These are phyloP conservation scores for Quercus variabilis DNA, from an alignment of 306 rosid species.

Conservation along the genomic window DNA sequence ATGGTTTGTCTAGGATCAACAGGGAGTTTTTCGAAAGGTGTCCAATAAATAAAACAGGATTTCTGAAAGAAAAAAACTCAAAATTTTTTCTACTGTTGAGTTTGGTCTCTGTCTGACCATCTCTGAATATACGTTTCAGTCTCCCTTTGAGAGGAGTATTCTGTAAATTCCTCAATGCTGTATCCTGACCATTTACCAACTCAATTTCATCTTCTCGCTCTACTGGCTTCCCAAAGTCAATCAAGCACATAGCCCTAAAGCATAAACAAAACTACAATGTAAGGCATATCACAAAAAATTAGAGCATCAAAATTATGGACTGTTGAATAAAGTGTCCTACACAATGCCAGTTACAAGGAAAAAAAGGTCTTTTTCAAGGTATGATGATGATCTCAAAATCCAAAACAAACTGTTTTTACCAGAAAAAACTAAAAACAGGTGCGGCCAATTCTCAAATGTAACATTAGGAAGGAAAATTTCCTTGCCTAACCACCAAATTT, in stretches of 20 bases:
- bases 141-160: slow-evolving; percentile 43
- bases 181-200: slow-evolving; percentile 43
- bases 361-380: no score
- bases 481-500: not conserved
- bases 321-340: no score
- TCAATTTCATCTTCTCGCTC: slow-evolving; percentile 73
- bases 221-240: slow-evolving; percentile 79
- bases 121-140: slow-evolving; percentile 44
- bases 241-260: slow-evolving; percentile 90
- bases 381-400: no score
- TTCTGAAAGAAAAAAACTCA: slow-evolving; percentile 50
- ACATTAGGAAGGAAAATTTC: not conserved
- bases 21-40: slow-evolving; percentile 64
- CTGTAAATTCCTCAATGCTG: slow-evolving; percentile 36
- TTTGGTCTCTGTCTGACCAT: slow-evolving; percentile 32
- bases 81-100: slow-evolving; percentile 53
- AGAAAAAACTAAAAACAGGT: not conserved
- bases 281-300: slow-evolving; percentile 10
- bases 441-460: not conserved
- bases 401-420: no score
- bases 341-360: no score
- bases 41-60: slow-evolving; percentile 70
- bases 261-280: slow-evolving; percentile 19
- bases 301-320: no score
- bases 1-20: slow-evolving; percentile 81